Percentiles rank a stretch among this genome's conserved stretches.
These are phyloP conservation scores for Acanthamoeba culbertsoni DNA, from an alignment of 208 protist species.

Conservation along the genomic window DNA sequence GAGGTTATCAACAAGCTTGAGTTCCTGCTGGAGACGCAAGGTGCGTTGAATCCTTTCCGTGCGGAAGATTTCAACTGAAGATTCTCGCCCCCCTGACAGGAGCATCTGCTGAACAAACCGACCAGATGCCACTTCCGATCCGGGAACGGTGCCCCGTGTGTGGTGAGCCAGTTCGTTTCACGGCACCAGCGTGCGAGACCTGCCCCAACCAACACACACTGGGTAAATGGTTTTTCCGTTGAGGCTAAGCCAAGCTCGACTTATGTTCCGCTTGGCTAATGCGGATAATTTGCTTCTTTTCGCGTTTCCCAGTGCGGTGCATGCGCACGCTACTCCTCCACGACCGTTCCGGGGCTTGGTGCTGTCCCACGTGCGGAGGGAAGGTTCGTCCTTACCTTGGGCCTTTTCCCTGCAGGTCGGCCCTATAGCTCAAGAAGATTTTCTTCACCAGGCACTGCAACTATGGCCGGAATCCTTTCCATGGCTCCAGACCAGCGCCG, in stretches of 20 bases:
- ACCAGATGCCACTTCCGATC: neutral
- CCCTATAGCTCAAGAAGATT: neutral
- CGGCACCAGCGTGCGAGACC: neutral
- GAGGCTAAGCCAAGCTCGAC: no score
- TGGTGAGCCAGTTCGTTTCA: neutral
- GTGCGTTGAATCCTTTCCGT: neutral
- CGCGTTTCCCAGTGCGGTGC: neutral
- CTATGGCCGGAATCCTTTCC: neutral
- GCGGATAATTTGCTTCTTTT: no score
- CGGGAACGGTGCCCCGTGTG: neutral
- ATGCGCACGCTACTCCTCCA: neutral
- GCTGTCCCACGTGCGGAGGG: neutral
- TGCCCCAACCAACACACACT: neutral
- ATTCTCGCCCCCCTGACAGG: neutral
- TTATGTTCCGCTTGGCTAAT: no score
- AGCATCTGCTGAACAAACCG: neutral
- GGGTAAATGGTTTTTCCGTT: neutral
- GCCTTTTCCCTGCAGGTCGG: neutral
- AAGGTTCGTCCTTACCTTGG: neutral
- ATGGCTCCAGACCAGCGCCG: neutral
- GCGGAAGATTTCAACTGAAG: neutral
- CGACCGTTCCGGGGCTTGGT: neutral
- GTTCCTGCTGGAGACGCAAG: neutral
- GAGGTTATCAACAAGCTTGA: neutral
- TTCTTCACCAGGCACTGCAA: neutral